Evolutionary conservation across 2,329 filamentous ascomycete genomes (phyloP).

Genomic region (Pyricularia pennisetigena): DNA sequence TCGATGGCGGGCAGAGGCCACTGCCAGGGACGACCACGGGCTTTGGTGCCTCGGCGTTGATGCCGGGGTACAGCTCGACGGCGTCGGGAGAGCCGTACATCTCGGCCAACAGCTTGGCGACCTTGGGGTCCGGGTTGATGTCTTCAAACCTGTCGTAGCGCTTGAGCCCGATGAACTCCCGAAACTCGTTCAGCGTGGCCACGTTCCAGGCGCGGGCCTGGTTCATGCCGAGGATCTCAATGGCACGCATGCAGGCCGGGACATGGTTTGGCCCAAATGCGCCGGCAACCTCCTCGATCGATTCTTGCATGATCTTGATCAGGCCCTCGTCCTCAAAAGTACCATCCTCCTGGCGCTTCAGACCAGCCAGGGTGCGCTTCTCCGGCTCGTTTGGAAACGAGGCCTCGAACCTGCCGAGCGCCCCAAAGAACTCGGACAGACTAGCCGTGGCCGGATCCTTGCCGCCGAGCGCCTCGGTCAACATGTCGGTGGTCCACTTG

Average conservation of each 20-base stretch:
- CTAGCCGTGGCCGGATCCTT: conserved; percentile 34
- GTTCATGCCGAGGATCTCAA: conserved; percentile 36
- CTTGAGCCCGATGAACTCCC: conserved; percentile 38
- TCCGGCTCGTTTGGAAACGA: conserved; percentile 38
- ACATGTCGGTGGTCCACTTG: conserved; percentile 29
- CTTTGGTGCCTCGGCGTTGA: conserved; percentile 46
- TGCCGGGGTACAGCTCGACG: conserved; percentile 47
- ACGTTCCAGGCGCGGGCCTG: conserved; percentile 38
- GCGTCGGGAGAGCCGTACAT: conserved; percentile 41
- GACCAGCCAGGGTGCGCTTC: conserved; percentile 38
- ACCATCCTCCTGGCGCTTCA: conserved; percentile 32
- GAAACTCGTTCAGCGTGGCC: conserved; percentile 43
- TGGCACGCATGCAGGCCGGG: conserved; percentile 31
- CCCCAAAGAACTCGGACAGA: conserved; percentile 34
- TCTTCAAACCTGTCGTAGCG: conserved; percentile 38
- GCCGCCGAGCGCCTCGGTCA: conserved; percentile 19
- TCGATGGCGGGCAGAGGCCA: conserved; percentile 36
- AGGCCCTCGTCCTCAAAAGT: conserved; percentile 35
- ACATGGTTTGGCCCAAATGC: conserved; percentile 41
- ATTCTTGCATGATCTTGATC: conserved; percentile 41
- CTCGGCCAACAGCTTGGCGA: conserved; percentile 30
- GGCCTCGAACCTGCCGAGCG: conserved; percentile 35
- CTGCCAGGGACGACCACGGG: conserved; percentile 34
- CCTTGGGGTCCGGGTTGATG: conserved; percentile 38
- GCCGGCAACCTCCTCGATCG: conserved; percentile 36